Evolutionary conservation across 1,139 yeast species (phyloP).

Genomic region (Tardiomyces depauwii): DNA sequence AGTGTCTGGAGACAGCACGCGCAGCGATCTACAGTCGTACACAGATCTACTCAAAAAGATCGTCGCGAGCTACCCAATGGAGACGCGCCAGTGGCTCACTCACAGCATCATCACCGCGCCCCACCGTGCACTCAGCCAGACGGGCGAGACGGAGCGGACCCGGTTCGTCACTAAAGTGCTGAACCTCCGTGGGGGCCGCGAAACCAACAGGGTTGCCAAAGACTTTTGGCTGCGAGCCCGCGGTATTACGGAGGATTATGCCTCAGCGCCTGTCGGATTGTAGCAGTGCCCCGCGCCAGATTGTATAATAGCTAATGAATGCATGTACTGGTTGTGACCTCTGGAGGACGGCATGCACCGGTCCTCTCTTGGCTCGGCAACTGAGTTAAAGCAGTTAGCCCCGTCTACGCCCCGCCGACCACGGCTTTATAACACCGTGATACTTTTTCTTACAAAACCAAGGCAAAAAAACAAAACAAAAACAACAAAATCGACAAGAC

Average conservation of each 20-base stretch:
- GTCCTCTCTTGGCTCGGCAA: too few relatives aligned
- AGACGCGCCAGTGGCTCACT: conserved; percentile 37
- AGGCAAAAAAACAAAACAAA: too few relatives aligned
- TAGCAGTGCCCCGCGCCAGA: too few relatives aligned
- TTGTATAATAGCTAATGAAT: too few relatives aligned
- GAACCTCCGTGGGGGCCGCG: conserved; percentile 54
- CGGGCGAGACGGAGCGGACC: conserved; percentile 15
- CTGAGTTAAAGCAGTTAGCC: too few relatives aligned
- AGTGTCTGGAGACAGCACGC: conserved; percentile 34
- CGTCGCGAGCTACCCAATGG: conserved; percentile 41
- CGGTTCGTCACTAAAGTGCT: conserved; percentile 44
- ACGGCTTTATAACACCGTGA: too few relatives aligned
- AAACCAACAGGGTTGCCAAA: conserved; percentile 44
- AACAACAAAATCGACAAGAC: conserved; percentile 1
- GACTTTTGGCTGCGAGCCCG: conserved; percentile 49
- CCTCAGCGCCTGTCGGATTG: not conserved
- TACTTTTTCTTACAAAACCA: too few relatives aligned
- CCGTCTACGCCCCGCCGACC: too few relatives aligned
- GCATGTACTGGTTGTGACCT: too few relatives aligned
- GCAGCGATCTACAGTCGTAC: conserved; percentile 52
- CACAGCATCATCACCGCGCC: conserved; percentile 26
- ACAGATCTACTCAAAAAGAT: conserved; percentile 44
- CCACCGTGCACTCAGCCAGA: conserved; percentile 10
- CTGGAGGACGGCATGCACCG: too few relatives aligned
- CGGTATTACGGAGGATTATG: conserved; percentile 24